Base-by-base conservation (phyloP, 371 early-diverging fungal genomes). In the Mortierella polycephala region DNA sequence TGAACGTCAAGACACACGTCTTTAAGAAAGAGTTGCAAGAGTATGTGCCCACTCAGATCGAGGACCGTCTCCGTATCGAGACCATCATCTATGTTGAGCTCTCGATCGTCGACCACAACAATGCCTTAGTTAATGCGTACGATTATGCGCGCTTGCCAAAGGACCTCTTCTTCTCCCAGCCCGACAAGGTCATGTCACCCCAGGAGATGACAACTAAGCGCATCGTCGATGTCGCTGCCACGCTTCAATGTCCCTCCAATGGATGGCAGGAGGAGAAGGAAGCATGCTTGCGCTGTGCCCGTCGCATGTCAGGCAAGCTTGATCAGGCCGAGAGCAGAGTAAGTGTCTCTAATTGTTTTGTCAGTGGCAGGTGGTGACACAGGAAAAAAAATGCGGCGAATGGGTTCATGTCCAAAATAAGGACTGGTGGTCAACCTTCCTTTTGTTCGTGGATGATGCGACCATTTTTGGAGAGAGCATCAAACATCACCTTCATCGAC, bases 61-160 rank as follows among this genome's bases (percentile, higher is more conserved):
- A 77, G 46, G 77, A 77, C 49, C 77, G 77, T 68, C 77, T 77
- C 46, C 77, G 77, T 60, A 77, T 77, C 58, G 77, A 77, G 62
- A 77, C 77, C 69, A 77, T 77, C 59, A 71, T 77, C 55, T 77
- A 77, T 45, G 77, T 77, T 1, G 77, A 77, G 23, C 68, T 77
- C 58, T 77, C 77, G 51, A 68, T 77, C 18, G 68, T 77, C 7
- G 71, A 71, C 62, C 68, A 77, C n/a, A 64, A 58, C 61, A 67
- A 64, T 39, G 40, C 42, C n/a, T 40, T 75, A 20, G 71, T 68
- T 56, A 64, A 68, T 37, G 54, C 57, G 0, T 77, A 61, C 58
- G 77, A 77, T 56, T 77, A 67, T 68, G 77, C 68, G 23, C 71
- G 77, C 42, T 46, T 77, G 54, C 77, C 77, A 51, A 77, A 77